Base-by-base conservation (phyloP, 2,329 filamentous ascomycete species). In the Coniochaeta sp. region DNA sequence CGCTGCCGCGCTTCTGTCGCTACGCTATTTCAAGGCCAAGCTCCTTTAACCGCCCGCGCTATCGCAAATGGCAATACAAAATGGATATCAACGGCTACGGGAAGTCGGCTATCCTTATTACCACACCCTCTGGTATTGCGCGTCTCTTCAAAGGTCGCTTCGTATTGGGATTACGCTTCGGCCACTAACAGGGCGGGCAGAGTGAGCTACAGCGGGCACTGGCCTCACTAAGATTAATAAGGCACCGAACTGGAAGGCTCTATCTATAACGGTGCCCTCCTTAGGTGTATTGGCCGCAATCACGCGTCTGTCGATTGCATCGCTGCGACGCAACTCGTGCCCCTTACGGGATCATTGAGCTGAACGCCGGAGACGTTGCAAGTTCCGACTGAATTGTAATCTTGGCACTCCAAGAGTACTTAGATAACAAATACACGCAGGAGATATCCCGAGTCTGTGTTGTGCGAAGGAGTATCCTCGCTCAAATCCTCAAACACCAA, bases 31-130 rank as follows among this genome's bases (percentile, higher is more conserved):
- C 34, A 28, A 17, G 22, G 22, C 47, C 22, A 34, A 32, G n/a
- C n/a, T n/a, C 30, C 36, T 34, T 56, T 56, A 56, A 56, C 54
- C 54, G 54, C 54, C 54, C 19, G 55, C 55, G 34, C 55, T 57
- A 30, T 57, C 36, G 54, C 36, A 19, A 22, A 3, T 24, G 54
- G 10, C 22, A 19, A 22, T 52, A n/a, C n/a, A n/a, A n/a, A n/a
- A 36, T 36, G 3, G 7, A 36, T 36, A 36, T 57, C 22, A 55
- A 34, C 30, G 26, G 52, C 52, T 55, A 55, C 32, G 54, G 54
- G 30, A 55, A 55, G 34, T 57, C 55, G 36, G 12, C 38, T 42
- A 22, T 44, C 55, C 55, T 42, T 57, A 57, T 57, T 44, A 57
- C 55, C 55, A 57, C 55, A 57, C 55, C 55, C 38, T 56, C 54